These are phyloP conservation scores for Ogataea nakhonphanomensis DNA, from an alignment of 805 yeast genomes.

Conservation along the genomic window DNA sequence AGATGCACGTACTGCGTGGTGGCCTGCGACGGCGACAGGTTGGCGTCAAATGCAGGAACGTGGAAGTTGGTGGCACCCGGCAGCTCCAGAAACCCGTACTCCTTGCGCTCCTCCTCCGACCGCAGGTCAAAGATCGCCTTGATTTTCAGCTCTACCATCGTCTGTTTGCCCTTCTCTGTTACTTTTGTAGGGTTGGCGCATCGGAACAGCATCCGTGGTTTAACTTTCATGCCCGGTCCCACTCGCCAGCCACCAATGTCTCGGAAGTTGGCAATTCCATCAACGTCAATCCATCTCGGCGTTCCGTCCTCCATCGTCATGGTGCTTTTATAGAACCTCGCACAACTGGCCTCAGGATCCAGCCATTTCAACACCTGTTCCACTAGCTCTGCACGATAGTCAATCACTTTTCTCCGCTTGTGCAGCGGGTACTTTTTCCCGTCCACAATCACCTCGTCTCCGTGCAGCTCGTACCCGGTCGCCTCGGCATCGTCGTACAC, in stretches of 20 bases:
- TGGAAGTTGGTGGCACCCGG: slow-evolving; percentile 48
- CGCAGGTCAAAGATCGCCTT: slow-evolving; percentile 65
- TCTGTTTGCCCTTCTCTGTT: slow-evolving; percentile 45
- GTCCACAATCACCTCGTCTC: slow-evolving; percentile 14
- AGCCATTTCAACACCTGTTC: slow-evolving; percentile 48
- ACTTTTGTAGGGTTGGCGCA: slow-evolving; percentile 57
- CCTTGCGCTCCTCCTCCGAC: slow-evolving; percentile 50
- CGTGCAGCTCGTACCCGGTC: slow-evolving; percentile 9
- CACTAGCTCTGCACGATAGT: slow-evolving; percentile 55
- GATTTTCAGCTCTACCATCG: slow-evolving; percentile 44
- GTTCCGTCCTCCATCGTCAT: slow-evolving; percentile 34
- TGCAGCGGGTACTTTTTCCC: slow-evolving; percentile 31
- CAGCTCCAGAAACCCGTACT: slow-evolving; percentile 43
- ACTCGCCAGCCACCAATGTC: slow-evolving; percentile 77
- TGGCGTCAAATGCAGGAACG: slow-evolving; percentile 55
- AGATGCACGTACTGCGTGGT: slow-evolving; percentile 53
- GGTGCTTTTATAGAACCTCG: slow-evolving; percentile 45
- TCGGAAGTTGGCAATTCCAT: slow-evolving; percentile 70
- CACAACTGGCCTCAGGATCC: slow-evolving; percentile 39
- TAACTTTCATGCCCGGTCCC: slow-evolving; percentile 39
- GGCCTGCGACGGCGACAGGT: slow-evolving; percentile 62
- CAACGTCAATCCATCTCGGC: slow-evolving; percentile 59
- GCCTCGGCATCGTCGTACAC: slow-evolving; percentile 29
- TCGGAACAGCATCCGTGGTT: slow-evolving; percentile 54
- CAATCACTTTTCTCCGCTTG: slow-evolving; percentile 37